Percentiles rank a stretch among this genome's conserved stretches.
Evolutionary conservation across 2,329 filamentous ascomycete species (phyloP).

Genomic region (Nothophaeocryptopus gaeumannii): DNA sequence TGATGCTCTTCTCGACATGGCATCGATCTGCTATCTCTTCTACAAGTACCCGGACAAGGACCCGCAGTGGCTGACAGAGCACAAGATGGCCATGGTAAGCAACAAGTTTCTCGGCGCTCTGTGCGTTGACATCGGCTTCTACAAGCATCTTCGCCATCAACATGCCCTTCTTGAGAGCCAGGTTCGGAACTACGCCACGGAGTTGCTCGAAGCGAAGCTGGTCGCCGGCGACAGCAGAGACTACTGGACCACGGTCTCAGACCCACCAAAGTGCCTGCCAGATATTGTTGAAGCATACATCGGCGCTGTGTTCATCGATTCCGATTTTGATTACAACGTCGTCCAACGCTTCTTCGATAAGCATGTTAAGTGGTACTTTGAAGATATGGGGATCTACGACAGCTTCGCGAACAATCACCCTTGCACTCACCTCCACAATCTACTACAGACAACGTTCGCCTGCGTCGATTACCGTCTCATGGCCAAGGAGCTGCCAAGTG

Average conservation of each 20-base stretch:
- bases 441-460: constrained; percentile 62
- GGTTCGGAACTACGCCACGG: constrained; percentile 55
- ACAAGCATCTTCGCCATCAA: constrained; percentile 64
- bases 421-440: constrained; percentile 63
- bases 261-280: constrained; percentile 73
- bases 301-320: constrained; percentile 89
- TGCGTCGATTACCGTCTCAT: constrained; percentile 63
- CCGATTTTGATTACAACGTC: constrained; percentile 69
- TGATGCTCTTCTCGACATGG: constrained; percentile 84
- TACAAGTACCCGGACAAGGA: constrained; percentile 72
- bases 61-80: constrained; percentile 95
- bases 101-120: constrained; percentile 89
- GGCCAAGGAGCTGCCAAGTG: constrained; percentile 49
- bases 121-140: constrained; percentile 73
- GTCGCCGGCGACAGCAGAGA: constrained; percentile 54
- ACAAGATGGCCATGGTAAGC: constrained; percentile 99
- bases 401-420: constrained; percentile 84
- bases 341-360: constrained; percentile 75
- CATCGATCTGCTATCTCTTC: constrained; percentile 78
- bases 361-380: constrained; percentile 74
- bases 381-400: constrained; percentile 84
- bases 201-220: constrained; percentile 55
- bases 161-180: constrained; percentile 51
- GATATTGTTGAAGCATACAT: constrained; percentile 88
- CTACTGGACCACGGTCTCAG: constrained; percentile 65